phyloP scores from a whole-genome alignment of 345 rosid species.

The Brassica carinata region DNA sequence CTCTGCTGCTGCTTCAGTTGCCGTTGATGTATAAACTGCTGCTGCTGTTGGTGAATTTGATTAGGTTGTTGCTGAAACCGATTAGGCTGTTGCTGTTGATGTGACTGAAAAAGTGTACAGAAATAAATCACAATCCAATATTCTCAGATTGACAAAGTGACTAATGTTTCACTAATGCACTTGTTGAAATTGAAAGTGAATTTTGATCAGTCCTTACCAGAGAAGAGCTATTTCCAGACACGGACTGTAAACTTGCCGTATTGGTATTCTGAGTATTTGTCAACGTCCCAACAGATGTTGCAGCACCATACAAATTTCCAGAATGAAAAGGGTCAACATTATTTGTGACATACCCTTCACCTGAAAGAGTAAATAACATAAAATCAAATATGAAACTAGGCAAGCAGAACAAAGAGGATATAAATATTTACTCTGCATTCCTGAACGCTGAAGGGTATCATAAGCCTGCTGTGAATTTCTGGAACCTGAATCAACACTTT shows the following conservation, averaged over 20 bases:
- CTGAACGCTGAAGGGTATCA: constrained; percentile 68
- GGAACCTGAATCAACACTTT: constrained; percentile 52
- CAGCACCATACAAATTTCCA: constrained; percentile 66
- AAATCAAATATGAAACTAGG: constrained; percentile 13
- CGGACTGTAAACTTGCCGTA: constrained; percentile 58
- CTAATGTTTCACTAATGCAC: constrained; percentile 50
- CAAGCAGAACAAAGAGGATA: constrained; percentile 9
- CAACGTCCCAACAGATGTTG: constrained; percentile 61
- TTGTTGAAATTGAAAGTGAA: constrained; percentile 50
- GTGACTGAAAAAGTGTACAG: constrained; percentile 53
- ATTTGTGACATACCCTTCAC: constrained; percentile 74
- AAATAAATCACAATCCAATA: constrained; percentile 51
- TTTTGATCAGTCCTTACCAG: constrained; percentile 56
- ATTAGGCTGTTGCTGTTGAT: constrained; percentile 66
- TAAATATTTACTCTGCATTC: constrained; percentile 61
- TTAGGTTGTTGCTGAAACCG: constrained; percentile 61
- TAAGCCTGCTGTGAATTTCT: constrained; percentile 68
- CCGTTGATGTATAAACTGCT: constrained; percentile 45
- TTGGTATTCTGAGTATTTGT: constrained; percentile 61
- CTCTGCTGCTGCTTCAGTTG: constrained; percentile 67
- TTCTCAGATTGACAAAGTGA: constrained; percentile 55
- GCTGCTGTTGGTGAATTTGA: constrained; percentile 58
- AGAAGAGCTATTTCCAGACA: constrained; percentile 56
- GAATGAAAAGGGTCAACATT: constrained; percentile 64
- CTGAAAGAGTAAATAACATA: constrained; percentile 45